A percentile compares a stretch with the other conserved stretches of the same genome.
These are phyloP conservation scores for Aspergillus sp. DNA, from an alignment of 2,329 filamentous ascomycete genomes.

Conservation along the genomic window DNA sequence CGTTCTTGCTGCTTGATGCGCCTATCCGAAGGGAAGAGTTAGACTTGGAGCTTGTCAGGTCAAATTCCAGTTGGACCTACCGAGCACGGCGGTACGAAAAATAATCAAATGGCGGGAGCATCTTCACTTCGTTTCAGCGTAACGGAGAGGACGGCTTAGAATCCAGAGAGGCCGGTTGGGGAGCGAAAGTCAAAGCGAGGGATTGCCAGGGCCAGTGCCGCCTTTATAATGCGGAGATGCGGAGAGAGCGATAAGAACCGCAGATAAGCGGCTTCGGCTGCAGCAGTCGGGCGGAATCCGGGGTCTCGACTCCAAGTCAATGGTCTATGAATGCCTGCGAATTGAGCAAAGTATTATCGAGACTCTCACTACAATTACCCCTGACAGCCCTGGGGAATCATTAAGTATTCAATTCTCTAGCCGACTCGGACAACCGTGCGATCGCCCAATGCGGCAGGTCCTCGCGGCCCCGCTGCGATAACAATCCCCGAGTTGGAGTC, in stretches of 20 bases:
- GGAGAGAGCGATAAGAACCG: slow-evolving; percentile 24
- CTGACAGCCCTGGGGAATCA: not conserved
- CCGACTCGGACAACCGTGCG: not conserved
- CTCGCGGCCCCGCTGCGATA: slow-evolving; percentile 9
- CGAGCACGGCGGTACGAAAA: slow-evolving; percentile 70
- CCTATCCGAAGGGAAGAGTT: slow-evolving; percentile 47
- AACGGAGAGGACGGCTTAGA: not conserved
- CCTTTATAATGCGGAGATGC: slow-evolving; percentile 26
- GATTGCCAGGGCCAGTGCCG: not conserved
- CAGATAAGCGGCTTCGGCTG: slow-evolving; percentile 21
- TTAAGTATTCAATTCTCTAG: not conserved
- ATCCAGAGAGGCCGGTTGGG: slow-evolving; percentile 1
- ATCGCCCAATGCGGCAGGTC: slow-evolving; percentile 20
- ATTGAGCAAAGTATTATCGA: not conserved
- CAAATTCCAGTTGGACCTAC: slow-evolving; percentile 47
- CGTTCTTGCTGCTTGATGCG: slow-evolving; percentile 78
- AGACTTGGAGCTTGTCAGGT: not conserved
- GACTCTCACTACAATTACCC: too few species aligned
- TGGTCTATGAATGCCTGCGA: too few species aligned
- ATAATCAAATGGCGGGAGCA: slow-evolving; percentile 62
- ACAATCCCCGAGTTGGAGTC: not conserved
- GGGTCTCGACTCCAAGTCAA: not conserved
- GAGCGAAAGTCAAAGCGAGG: not conserved
- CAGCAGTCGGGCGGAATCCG: not conserved
- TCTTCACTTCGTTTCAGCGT: slow-evolving; percentile 20